These are phyloP conservation scores for Phytopythium montanum DNA, from an alignment of 352 stramenopile genomes.

Conservation along the genomic window DNA sequence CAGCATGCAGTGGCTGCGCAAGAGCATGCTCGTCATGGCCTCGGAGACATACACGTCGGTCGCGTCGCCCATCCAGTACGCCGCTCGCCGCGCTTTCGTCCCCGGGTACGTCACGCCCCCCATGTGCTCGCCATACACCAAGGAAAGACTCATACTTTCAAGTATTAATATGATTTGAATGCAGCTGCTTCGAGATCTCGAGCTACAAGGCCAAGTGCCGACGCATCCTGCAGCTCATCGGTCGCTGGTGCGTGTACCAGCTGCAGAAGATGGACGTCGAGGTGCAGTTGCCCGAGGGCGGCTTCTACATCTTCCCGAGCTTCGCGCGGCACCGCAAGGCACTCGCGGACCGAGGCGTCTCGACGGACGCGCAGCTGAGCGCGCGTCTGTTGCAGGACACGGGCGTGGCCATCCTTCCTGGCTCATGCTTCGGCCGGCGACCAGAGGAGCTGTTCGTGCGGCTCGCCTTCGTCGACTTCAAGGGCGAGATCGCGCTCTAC, in stretches of 20 bases:
- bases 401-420: constrained; percentile 80
- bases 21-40: constrained; percentile 87
- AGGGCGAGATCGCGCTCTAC: constrained; percentile 84
- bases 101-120: constrained; percentile 46
- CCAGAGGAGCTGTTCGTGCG: constrained; percentile 76
- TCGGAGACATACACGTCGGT: constrained; percentile 89
- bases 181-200: constrained; percentile 68
- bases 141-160: neutral
- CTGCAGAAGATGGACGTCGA: constrained; percentile 84
- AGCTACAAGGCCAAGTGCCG: constrained; percentile 83
- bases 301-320: constrained; percentile 85
- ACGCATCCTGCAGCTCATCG: constrained; percentile 80
- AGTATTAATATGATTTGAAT: neutral
- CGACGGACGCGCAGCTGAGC: constrained; percentile 71
- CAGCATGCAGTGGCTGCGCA: constrained; percentile 75
- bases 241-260: constrained; percentile 78
- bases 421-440: constrained; percentile 77
- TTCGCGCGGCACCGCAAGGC: constrained; percentile 70
- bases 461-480: constrained; percentile 87
- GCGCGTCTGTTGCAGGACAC: constrained; percentile 79
- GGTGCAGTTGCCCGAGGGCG: constrained; percentile 66
- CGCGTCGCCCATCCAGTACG: constrained; percentile 82
- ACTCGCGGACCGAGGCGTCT: constrained; percentile 55
- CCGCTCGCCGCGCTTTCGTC: constrained; percentile 74
- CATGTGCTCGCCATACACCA: neutral